Conservation (phyloP, 306 rosid genomes). For the Begonia masoniana region DNA sequence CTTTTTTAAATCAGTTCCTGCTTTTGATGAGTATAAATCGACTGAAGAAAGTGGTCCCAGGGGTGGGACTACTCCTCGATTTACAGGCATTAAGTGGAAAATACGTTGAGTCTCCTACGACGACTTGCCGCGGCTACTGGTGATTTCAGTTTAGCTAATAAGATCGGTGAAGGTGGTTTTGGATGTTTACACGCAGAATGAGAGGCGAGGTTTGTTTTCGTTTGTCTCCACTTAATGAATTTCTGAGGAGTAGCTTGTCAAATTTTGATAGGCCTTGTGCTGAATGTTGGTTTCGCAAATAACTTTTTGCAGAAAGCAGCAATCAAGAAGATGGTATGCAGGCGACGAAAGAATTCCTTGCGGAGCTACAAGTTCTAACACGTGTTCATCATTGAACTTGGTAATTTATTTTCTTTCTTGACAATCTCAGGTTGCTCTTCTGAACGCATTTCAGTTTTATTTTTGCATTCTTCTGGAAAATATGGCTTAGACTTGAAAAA, state of each 20-base stretch:
- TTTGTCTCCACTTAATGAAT: not conserved
- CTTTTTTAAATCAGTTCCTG: no score
- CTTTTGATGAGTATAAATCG: slow-evolving; percentile 14
- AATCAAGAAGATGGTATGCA: slow-evolving; percentile 82
- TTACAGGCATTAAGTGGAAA: slow-evolving; percentile 46
- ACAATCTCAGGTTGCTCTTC: not conserved
- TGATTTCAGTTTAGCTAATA: slow-evolving; percentile 55
- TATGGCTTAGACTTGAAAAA: no score
- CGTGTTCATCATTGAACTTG: slow-evolving; percentile 89
- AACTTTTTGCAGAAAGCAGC: slow-evolving; percentile 54
- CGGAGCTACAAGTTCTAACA: slow-evolving; percentile 71
- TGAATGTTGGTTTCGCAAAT: no score
- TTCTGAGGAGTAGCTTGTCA: not conserved
- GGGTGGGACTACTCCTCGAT: slow-evolving; percentile 24
- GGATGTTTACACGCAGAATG: slow-evolving; percentile 79
- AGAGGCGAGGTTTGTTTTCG: slow-evolving; percentile 68
- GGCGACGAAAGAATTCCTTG: slow-evolving; percentile 74
- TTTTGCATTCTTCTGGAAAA: no score
- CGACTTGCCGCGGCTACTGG: slow-evolving; percentile 63
- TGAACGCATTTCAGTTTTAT: no score
- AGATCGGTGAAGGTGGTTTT: slow-evolving; percentile 87
- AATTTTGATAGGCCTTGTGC: no score
- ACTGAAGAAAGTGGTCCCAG: slow-evolving; percentile 25
- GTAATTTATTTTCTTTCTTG: slow-evolving; percentile 20
- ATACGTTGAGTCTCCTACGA: slow-evolving; percentile 62